These are phyloP conservation scores for Cryptococcus maquisensis DNA, from an alignment of 1,284 basidiomycete species.

Conservation along the genomic window DNA sequence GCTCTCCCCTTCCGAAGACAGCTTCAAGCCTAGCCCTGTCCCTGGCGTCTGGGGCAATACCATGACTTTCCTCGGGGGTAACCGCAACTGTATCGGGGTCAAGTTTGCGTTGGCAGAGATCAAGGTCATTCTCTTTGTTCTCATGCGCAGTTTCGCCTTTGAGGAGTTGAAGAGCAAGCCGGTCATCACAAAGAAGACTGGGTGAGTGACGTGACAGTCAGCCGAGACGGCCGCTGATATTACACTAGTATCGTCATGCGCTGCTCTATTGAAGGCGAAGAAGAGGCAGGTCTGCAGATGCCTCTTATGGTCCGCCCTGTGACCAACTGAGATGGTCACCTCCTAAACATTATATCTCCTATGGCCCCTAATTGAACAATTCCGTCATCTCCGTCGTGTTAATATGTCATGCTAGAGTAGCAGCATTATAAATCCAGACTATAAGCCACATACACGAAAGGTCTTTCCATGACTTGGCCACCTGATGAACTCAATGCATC, in stretches of 20 bases:
- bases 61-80: constrained; percentile 64
- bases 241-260: constrained; percentile 42
- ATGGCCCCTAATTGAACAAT: no score
- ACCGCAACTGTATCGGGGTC: constrained; percentile 67
- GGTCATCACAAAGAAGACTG: constrained; percentile 29
- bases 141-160: constrained; percentile 58
- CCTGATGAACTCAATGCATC: no score
- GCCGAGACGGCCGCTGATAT: neutral
- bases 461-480: no score
- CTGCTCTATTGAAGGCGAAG: constrained; percentile 40
- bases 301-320: constrained; percentile 38
- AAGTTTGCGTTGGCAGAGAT: constrained; percentile 65
- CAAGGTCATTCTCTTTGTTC: constrained; percentile 59
- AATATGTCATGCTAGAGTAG: no score
- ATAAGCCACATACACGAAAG: no score
- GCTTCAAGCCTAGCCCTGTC: constrained; percentile 35
- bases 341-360: no score
- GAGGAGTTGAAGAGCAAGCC: constrained; percentile 50
- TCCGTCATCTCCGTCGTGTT: no score
- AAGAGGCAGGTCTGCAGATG: constrained; percentile 43
- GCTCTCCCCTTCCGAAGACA: constrained; percentile 13
- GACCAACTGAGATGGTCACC: no score
- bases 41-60: constrained; percentile 63
- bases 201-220: constrained; percentile 20
- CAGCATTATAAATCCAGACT: no score